Evolutionary conservation across 805 yeast genomes (phyloP), one percentile per base, ranked within the genome.

Genomic region (Brettanomyces nanus): DNA sequence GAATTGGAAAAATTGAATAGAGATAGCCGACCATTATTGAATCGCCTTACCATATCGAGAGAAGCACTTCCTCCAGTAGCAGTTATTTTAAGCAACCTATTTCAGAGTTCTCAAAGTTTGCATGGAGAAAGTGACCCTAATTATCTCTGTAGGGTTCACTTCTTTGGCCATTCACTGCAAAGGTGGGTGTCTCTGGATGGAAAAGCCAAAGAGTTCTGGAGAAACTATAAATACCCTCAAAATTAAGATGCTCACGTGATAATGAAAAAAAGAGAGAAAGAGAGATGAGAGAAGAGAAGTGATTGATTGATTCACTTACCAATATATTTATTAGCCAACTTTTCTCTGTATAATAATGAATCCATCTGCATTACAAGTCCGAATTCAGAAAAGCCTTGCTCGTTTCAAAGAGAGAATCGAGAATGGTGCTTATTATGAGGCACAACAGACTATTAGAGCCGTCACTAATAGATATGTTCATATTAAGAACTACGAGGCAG

Each of bases 391-490:
- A 49, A 80, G 86, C 1, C 58, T 81, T 32, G 75, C 69, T 18
- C 65, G 92, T 46, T 82, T 81, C 62, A 74, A 78, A 52, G 70
- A 66, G 31, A 57, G 83, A 50, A 80, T 90, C 45, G 73, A 71
- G 36, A 71, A 71, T 35, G 85, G 85, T 3, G 83, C 87, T 39
- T 86, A 71, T 62, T 90, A 90, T 56, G 98, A 92, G 56, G 97
- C 97, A 0, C 96, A 90, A 57, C 97, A 92, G 59, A 89, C 95
- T 0, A 69, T 92, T 36, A 69, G 96, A 52, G 86, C 97, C 5
- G 83, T 90, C 38, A 84, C 85, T 30, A 87, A 87, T 47, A 70
- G 98, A 54, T 82, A 84, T 53, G 80, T 83, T 31, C 75, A 84
- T 45, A 55, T 77, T 19, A 75, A 76, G 43, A 75, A 80, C 42